Percentiles rank a stretch among this genome's conserved stretches.
Evolutionary conservation across 768 basidiomycete genomes (phyloP).

Genomic region (Termitomyces sp.): DNA sequence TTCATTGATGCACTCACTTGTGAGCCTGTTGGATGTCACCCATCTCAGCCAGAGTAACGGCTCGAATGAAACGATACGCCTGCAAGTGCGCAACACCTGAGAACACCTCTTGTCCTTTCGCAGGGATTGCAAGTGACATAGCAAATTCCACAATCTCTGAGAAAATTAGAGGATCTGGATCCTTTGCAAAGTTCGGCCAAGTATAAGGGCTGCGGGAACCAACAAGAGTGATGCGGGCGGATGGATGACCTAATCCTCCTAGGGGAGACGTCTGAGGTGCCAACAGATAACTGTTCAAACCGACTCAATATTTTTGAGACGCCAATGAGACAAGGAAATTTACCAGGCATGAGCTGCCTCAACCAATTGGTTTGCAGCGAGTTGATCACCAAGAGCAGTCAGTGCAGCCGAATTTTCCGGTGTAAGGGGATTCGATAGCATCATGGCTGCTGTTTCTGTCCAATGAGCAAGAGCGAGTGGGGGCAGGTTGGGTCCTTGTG

Average conservation of each 20-base stretch:
- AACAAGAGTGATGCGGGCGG: constrained; percentile 67
- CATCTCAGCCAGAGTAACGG: constrained; percentile 71
- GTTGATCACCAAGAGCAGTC: constrained; percentile 80
- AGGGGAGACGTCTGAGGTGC: constrained; percentile 78
- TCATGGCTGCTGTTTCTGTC: constrained; percentile 84
- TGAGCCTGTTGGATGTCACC: constrained; percentile 77
- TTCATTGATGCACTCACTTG: constrained; percentile 42
- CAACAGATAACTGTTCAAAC: constrained; percentile 66
- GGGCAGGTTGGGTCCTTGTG: constrained; percentile 46
- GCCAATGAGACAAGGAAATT: constrained; percentile 20
- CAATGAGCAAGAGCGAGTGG: constrained; percentile 67
- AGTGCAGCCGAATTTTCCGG: constrained; percentile 71
- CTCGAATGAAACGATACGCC: constrained; percentile 81
- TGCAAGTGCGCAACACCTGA: constrained; percentile 82
- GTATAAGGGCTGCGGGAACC: constrained; percentile 61
- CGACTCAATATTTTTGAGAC: constrained; percentile 2
- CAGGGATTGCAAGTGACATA: constrained; percentile 61
- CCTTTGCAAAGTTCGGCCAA: constrained; percentile 50
- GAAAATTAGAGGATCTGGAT: constrained; percentile 76
- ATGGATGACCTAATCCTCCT: constrained; percentile 64
- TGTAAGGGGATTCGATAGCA: constrained; percentile 66
- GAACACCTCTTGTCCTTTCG: constrained; percentile 87
- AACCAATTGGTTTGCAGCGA: constrained; percentile 65
- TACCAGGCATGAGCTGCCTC: constrained; percentile 94
- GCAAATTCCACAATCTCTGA: constrained; percentile 94